Evolutionary conservation across 2,329 filamentous ascomycete genomes (phyloP).

Genomic region (Alternaria gaisen): DNA sequence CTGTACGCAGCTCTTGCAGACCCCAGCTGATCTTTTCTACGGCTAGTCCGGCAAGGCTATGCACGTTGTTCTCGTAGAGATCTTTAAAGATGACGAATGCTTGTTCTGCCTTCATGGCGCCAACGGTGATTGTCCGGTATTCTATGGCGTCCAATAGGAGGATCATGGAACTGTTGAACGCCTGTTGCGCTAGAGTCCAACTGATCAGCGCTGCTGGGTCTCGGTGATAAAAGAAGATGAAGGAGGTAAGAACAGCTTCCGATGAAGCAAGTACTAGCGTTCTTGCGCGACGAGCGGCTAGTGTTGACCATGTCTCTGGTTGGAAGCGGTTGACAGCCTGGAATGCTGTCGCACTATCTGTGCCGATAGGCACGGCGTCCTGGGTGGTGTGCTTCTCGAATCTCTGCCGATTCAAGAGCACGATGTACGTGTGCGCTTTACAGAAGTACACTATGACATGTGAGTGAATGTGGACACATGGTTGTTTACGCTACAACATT

Average conservation of each 20-base stretch:
- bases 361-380: background rate
- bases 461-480: constrained; percentile 16
- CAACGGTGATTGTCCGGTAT: constrained; percentile 43
- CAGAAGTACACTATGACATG: constrained; percentile 53
- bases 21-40: constrained; percentile 52
- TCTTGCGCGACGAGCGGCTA: constrained; percentile 47
- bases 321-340: constrained; percentile 28
- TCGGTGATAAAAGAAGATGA: constrained; percentile 57
- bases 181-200: constrained; percentile 60
- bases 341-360: constrained; percentile 15
- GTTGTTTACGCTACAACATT: background rate
- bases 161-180: constrained; percentile 62
- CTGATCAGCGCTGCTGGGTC: constrained; percentile 56
- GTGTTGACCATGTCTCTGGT: constrained; percentile 22
- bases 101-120: constrained; percentile 48
- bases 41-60: constrained; percentile 57
- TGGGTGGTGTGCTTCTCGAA: constrained; percentile 25
- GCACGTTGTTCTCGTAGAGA: constrained; percentile 54
- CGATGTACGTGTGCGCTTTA: constrained; percentile 59
- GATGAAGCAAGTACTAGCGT: constrained; percentile 55
- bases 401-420: constrained; percentile 60
- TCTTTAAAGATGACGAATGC: constrained; percentile 55
- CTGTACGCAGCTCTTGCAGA: constrained; percentile 30
- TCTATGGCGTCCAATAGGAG: constrained; percentile 58
- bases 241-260: constrained; percentile 54